Evolutionary conservation across 2,329 filamentous ascomycete genomes (phyloP).

Genomic region (Penicillium frequentans): DNA sequence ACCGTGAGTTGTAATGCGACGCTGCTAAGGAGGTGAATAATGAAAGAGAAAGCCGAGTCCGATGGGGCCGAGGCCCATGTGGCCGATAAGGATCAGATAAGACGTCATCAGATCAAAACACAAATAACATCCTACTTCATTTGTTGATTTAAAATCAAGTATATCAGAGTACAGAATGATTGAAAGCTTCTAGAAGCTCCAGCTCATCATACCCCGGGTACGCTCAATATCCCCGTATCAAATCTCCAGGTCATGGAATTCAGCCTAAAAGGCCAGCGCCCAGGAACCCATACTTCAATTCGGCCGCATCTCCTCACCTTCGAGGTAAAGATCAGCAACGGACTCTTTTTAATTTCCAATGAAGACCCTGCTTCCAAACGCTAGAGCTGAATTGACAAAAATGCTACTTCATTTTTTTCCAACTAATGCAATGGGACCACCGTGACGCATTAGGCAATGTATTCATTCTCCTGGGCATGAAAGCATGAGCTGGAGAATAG

Average conservation of each 20-base stretch:
- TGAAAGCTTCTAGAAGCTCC: neutral
- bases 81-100: conserved; percentile 8
- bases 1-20: neutral
- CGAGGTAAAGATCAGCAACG: neutral
- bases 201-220: neutral
- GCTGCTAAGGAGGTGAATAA: neutral
- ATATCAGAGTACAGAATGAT: neutral
- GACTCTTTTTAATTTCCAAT: neutral
- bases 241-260: neutral
- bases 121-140: neutral
- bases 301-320: neutral
- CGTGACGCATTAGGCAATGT: neutral
- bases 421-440: neutral
- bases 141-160: neutral
- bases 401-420: neutral
- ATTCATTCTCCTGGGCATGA: neutral
- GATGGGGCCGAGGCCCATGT: conserved; percentile 10
- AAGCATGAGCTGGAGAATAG: neutral
- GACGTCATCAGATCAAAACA: neutral
- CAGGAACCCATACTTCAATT: neutral
- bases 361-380: neutral
- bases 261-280: neutral
- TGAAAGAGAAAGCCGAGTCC: neutral
- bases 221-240: neutral
- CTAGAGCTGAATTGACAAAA: neutral